Evolutionary conservation across 495 filamentous ascomycete species (phyloP).

Genomic region (Entonaema liquescens): DNA sequence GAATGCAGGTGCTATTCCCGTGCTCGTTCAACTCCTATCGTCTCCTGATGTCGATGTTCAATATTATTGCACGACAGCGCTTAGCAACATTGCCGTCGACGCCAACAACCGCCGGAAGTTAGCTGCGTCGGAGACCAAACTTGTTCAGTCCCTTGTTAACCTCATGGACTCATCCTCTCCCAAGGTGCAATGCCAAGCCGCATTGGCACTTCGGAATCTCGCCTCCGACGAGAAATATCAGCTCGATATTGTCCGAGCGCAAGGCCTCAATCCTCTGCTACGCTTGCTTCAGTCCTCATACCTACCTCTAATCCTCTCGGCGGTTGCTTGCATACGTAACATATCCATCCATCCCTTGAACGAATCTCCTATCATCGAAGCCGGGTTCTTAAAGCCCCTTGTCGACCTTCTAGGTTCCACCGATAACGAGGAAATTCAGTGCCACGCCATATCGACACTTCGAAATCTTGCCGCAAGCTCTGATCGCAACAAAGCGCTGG

Average conservation of each 20-base stretch:
- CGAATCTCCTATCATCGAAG: conserved; percentile 99
- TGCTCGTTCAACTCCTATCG: conserved; percentile 90
- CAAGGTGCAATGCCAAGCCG: conserved; percentile 98
- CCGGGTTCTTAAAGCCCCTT: conserved; percentile 90
- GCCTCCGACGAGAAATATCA: conserved; percentile 99
- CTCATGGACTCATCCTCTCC: conserved; percentile 97
- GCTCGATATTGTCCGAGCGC: conserved; percentile 91
- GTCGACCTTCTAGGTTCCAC: conserved; percentile 94
- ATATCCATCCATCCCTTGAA: conserved; percentile 99
- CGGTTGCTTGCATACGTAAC: conserved; percentile 97
- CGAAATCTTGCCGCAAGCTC: conserved; percentile 96
- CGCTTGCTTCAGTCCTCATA: conserved; percentile 93
- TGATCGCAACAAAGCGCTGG: conserved; percentile 94
- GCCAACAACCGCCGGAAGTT: conserved; percentile 87
- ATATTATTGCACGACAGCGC: conserved; percentile 98
- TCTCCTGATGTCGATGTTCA: conserved; percentile 96
- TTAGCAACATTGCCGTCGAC: conserved; percentile 98
- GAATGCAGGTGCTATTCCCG: conserved; percentile 94
- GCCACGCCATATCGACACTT: conserved; percentile 96
- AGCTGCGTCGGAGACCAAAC: conserved; percentile 84
- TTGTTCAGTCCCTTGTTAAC: conserved; percentile 92
- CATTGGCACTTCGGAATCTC: conserved; percentile 90
- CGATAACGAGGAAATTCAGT: conserved; percentile 98
- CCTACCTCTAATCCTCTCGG: conserved; percentile 93
- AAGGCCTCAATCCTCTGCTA: conserved; percentile 83